Evolutionary conservation across 768 basidiomycete species (phyloP), one percentile per base, ranked within the genome.

Genomic region (Amanita fuliginea): DNA sequence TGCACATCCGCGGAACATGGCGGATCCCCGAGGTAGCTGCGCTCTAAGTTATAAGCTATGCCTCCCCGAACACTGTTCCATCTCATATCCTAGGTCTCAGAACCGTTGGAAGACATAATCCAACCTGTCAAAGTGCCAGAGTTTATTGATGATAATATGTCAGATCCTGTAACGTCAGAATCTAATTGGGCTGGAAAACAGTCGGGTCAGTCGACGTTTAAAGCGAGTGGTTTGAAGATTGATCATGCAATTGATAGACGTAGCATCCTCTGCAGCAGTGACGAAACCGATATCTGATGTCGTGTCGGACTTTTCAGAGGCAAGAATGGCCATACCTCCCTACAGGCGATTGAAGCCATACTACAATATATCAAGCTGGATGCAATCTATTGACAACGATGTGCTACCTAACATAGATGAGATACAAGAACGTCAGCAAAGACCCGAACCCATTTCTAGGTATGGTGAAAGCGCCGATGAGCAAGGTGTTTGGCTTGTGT

Each of bases 171-270:
- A 49, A 58, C 57, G 26, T 73, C 72, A 24, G 72, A 71, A 54
- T 71, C 71, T 24, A 67, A 68, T 55, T 73, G 71, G 71, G 60
- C 62, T 28, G 70, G 69, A 3, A 70, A 71, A 59, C 67, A 61
- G 45, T 58, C 63, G 45, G 69, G 71, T 71, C 52, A 43, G 51
- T 54, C 42, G 30, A 28, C 47, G 33, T 18, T 42, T 42, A 42
- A 24, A 46, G 24, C 26, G 41, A 28, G 19, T 18, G 45, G 13
- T 44, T 57, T 41, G 34, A 47, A 47, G 53, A 46, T 35, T 42
- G 22, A 30, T 10, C 16, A 6, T 14, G 3, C 19, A 14, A 13
- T 18, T 24, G 13, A 14, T 22, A 71, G 70, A 67, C 37, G 58
- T 60, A n/a, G 55, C 54, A 28, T 64, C 68, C n/a, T 69, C 67